phyloP scores from a whole-genome alignment of 148 eudicot genomes.

The Cornus controversa region DNA sequence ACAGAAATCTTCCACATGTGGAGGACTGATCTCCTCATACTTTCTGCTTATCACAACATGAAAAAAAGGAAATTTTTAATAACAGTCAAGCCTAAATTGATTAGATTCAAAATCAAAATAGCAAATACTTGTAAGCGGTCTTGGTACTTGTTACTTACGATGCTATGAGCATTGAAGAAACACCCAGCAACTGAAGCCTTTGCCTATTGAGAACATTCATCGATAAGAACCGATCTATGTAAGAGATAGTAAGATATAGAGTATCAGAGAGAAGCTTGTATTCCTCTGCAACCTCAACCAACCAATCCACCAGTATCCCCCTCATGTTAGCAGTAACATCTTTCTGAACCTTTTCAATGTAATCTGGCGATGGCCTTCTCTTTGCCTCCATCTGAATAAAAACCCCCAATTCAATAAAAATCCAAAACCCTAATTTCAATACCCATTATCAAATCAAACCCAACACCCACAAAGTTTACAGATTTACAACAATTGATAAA shows the following conservation, averaged over 20 bases:
- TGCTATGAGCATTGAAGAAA: constrained; percentile 91
- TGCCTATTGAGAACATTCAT: constrained; percentile 55
- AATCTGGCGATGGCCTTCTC: constrained; percentile 71
- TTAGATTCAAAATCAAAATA: neutral
- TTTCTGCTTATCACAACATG: constrained; percentile 38
- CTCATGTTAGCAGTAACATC: constrained; percentile 89
- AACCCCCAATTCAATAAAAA: neutral
- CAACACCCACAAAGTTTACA: neutral
- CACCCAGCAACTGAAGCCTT: constrained; percentile 86
- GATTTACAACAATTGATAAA: neutral
- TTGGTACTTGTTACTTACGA: constrained; percentile 53
- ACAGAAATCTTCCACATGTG: constrained; percentile 68
- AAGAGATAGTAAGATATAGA: constrained; percentile 62
- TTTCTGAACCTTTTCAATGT: constrained; percentile 69
- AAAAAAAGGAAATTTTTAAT: neutral
- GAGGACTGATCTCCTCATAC: constrained; percentile 88
- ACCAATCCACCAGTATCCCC: constrained; percentile 89
- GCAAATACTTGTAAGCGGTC: neutral
- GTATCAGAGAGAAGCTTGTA: constrained; percentile 83
- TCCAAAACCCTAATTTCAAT: constrained; percentile 8
- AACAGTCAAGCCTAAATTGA: constrained; percentile 1
- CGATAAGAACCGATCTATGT: constrained; percentile 78
- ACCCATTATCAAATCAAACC: neutral
- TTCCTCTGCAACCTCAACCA: constrained; percentile 91
- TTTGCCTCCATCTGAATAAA: constrained; percentile 54